Evolutionary conservation across 2,329 filamentous ascomycete genomes (phyloP).

Genomic region (Fusarium bulbicola): DNA sequence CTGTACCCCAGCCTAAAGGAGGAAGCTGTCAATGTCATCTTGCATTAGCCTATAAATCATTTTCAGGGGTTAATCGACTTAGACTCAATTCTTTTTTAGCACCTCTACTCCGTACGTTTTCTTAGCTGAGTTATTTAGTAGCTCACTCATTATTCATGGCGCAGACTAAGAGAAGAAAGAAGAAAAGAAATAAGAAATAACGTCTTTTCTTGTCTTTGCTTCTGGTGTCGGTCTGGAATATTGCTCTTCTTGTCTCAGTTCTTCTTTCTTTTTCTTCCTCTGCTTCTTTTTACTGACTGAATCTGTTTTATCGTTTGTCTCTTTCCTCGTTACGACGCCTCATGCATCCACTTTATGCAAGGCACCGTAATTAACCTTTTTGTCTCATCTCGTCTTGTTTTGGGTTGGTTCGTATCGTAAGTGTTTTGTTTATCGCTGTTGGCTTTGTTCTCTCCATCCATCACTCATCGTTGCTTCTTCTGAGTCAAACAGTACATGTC

Average conservation of each 20-base stretch:
- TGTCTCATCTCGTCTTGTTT: background rate
- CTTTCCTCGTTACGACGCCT: constrained; percentile 21
- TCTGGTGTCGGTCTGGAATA: constrained; percentile 31
- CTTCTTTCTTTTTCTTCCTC: background rate
- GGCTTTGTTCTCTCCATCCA: constrained; percentile 15
- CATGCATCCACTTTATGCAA: constrained; percentile 28
- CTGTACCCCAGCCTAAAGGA: constrained; percentile 22
- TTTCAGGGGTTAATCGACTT: background rate
- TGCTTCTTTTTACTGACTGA: background rate
- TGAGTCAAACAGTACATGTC: background rate
- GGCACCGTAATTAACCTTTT: constrained; percentile 15
- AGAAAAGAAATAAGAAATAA: background rate
- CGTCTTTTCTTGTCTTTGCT: constrained; percentile 7
- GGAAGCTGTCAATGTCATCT: constrained; percentile 41
- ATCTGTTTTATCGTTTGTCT: constrained; percentile 10
- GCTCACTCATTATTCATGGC: background rate
- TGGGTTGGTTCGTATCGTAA: background rate
- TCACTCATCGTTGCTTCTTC: constrained; percentile 11
- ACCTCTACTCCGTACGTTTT: background rate
- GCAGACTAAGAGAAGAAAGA: background rate
- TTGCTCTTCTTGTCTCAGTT: constrained; percentile 27
- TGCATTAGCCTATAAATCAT: constrained; percentile 35
- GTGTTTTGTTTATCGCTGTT: background rate
- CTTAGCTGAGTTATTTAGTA: background rate
- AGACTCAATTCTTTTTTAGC: background rate